phyloP scores from a whole-genome alignment of 371 early-diverging fungal genomes.

The Lichtheimia hyalospora region DNA sequence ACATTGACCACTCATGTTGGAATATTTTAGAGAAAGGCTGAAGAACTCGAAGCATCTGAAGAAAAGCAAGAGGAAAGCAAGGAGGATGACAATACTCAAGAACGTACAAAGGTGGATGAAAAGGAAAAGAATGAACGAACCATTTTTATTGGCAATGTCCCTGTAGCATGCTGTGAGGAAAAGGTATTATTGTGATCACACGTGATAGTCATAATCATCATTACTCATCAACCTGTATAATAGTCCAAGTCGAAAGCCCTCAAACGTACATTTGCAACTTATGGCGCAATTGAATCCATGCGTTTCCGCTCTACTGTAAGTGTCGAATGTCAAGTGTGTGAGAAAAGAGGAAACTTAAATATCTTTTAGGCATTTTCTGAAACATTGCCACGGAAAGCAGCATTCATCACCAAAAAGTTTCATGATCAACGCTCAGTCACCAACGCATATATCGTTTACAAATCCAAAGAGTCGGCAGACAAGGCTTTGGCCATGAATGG shows the following conservation, averaged over 20 bases:
- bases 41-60: too few species aligned
- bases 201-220: not conserved
- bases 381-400: slow-evolving; percentile 69
- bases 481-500: slow-evolving; percentile 77
- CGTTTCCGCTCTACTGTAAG: slow-evolving; percentile 87
- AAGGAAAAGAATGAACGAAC: slow-evolving; percentile 62
- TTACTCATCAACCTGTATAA: not conserved
- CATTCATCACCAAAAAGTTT: slow-evolving; percentile 74
- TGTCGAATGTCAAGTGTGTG: not conserved
- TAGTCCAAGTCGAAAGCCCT: slow-evolving; percentile 61
- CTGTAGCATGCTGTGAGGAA: slow-evolving; percentile 65
- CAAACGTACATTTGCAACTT: slow-evolving; percentile 63
- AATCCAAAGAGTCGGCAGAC: slow-evolving; percentile 55
- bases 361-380: slow-evolving; percentile 62
- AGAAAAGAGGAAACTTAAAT: too few species aligned
- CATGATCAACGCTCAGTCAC: slow-evolving; percentile 81
- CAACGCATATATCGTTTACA: slow-evolving; percentile 89
- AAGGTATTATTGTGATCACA: not conserved
- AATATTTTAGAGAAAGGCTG: slow-evolving; percentile 1
- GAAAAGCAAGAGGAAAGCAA: slow-evolving; percentile 1
- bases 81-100: not conserved
- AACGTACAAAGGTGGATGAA: slow-evolving; percentile 13
- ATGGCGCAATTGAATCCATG: slow-evolving; percentile 80
- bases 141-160: slow-evolving; percentile 82
- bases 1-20: not conserved